Evolutionary conservation across 768 basidiomycete species (phyloP).

Genomic region (Termitomyces sp.): DNA sequence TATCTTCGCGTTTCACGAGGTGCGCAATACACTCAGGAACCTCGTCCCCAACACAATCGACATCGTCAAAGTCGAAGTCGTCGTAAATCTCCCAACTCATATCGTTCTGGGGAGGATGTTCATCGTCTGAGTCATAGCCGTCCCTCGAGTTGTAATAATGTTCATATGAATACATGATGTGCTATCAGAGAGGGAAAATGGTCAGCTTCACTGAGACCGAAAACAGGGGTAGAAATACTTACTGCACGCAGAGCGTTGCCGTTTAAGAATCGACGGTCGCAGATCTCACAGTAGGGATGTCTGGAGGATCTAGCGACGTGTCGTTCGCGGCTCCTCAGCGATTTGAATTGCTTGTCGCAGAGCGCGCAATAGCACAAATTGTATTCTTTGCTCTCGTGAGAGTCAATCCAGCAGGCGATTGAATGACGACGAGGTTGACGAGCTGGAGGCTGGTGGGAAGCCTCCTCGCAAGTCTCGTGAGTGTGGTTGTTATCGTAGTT

Average conservation of each 20-base stretch:
- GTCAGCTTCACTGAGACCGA: background rate
- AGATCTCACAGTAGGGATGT: conserved; percentile 1
- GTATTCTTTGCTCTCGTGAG: background rate
- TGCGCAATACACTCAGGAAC: conserved; percentile 1
- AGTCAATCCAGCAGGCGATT: background rate
- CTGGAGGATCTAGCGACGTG: background rate
- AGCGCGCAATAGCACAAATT: conserved; percentile 3
- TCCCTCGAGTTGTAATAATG: background rate
- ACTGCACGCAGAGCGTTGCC: conserved; percentile 6
- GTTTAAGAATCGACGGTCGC: conserved; percentile 3
- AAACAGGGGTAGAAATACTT: background rate
- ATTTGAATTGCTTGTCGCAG: background rate
- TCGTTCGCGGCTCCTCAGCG: conserved; percentile 1
- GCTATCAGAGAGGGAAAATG: background rate
- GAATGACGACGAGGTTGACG: background rate
- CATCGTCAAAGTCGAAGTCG: conserved; percentile 2
- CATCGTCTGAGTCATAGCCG: background rate
- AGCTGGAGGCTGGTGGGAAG: background rate
- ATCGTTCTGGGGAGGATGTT: background rate
- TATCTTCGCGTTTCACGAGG: background rate
- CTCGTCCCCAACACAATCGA: background rate
- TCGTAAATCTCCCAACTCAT: conserved; percentile 1
- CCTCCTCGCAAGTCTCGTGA: background rate
- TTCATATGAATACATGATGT: background rate
- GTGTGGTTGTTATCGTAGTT: background rate